Percentiles rank a stretch among this genome's conserved stretches.
phyloP scores from a whole-genome alignment of 148 eudicot species.

The Dysphania ambrosioides region DNA sequence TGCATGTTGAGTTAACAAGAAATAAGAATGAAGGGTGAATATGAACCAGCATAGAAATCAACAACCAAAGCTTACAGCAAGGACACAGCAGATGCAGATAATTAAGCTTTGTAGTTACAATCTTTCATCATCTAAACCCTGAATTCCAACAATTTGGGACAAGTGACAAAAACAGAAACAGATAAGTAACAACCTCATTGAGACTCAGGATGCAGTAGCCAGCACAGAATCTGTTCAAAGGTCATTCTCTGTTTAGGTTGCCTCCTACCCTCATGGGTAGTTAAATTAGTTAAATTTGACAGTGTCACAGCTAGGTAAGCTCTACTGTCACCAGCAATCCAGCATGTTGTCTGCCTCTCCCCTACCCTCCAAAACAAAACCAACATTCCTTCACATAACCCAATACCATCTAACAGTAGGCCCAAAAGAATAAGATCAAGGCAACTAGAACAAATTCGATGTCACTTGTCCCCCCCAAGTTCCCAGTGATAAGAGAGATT shows the following conservation, averaged over 20 bases:
- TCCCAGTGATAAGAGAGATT: too few relatives aligned
- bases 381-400: too few relatives aligned
- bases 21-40: too few relatives aligned
- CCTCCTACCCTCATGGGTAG: background rate
- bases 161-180: background rate
- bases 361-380: too few relatives aligned
- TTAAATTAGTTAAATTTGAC: background rate
- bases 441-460: too few relatives aligned
- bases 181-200: background rate
- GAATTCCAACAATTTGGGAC: background rate
- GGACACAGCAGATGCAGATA: background rate
- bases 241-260: background rate
- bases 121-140: background rate
- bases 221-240: background rate
- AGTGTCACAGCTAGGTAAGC: background rate
- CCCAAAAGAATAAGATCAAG: too few relatives aligned
- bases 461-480: too few relatives aligned
- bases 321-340: background rate
- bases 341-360: background rate
- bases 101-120: background rate
- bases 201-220: background rate
- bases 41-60: too few relatives aligned
- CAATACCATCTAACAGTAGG: too few relatives aligned
- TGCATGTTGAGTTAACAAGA: background rate
- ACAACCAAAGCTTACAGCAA: too few relatives aligned